These are phyloP conservation scores for Corylus americana DNA, from an alignment of 306 rosid genomes.

Conservation along the genomic window DNA sequence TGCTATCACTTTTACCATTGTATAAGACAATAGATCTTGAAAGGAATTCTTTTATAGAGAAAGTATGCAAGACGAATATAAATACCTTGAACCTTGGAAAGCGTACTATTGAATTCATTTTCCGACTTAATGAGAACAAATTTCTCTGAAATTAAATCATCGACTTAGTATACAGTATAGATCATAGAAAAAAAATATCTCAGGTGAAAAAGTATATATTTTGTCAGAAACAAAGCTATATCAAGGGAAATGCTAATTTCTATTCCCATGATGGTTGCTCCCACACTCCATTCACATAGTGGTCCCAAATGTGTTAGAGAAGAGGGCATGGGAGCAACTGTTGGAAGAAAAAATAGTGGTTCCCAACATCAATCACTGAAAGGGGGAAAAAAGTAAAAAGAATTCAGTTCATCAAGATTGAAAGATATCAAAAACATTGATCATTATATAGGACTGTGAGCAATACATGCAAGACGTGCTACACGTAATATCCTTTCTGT, in stretches of 20 bases:
- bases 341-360: not conserved
- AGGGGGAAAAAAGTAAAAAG: not conserved
- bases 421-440: not conserved
- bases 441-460: not conserved
- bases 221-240: not conserved
- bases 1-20: not conserved
- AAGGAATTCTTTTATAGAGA: not conserved
- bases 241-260: not conserved
- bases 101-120: conserved; percentile 47
- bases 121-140: conserved; percentile 54
- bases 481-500: not conserved
- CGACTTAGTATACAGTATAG: not conserved
- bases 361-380: not conserved
- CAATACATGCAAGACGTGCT: not conserved
- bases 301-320: not conserved
- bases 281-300: not conserved
- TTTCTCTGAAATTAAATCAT: conserved; percentile 46
- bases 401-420: not conserved
- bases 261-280: not conserved
- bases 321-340: not conserved
- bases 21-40: not conserved
- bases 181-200: not conserved
- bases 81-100: conserved; percentile 52
- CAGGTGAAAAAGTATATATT: not conserved
- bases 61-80: not conserved